Conservation (phyloP, 1,139 yeast genomes). For the Scheffersomyces insectosa region DNA sequence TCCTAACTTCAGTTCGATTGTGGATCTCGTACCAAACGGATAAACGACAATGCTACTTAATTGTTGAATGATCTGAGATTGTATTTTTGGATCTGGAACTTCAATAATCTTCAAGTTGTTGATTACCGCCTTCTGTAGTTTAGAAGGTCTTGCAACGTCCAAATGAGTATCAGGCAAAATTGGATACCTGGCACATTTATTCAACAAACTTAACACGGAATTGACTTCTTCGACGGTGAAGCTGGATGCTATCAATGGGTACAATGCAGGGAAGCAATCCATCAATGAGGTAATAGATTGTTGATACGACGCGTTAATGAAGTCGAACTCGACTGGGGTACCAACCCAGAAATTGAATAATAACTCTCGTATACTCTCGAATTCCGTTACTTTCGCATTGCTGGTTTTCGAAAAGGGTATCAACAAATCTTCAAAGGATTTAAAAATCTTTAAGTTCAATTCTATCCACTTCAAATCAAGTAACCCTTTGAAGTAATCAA, state of each 20-base stretch:
- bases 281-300: constrained; percentile 55
- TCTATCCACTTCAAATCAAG: constrained; percentile 43
- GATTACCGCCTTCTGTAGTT: constrained; percentile 54
- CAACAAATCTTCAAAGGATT: constrained; percentile 51
- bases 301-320: constrained; percentile 54
- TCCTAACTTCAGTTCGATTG: constrained; percentile 44
- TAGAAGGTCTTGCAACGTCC: constrained; percentile 53
- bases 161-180: constrained; percentile 49
- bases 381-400: not conserved
- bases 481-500: constrained; percentile 46
- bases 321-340: constrained; percentile 60
- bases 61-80: constrained; percentile 51
- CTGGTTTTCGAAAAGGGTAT: constrained; percentile 21
- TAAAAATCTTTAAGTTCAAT: constrained; percentile 53
- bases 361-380: constrained; percentile 32
- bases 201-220: constrained; percentile 47
- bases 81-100: constrained; percentile 32
- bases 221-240: constrained; percentile 37
- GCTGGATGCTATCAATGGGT: constrained; percentile 30
- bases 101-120: constrained; percentile 41
- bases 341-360: constrained; percentile 66
- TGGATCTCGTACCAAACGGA: constrained; percentile 59
- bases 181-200: constrained; percentile 67
- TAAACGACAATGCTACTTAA: constrained; percentile 52
- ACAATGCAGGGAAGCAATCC: constrained; percentile 50